A percentile compares a stretch with the other conserved stretches of the same genome.
Evolutionary conservation across 208 protist species (phyloP).

Genomic region (Leishmania lainsoni): DNA sequence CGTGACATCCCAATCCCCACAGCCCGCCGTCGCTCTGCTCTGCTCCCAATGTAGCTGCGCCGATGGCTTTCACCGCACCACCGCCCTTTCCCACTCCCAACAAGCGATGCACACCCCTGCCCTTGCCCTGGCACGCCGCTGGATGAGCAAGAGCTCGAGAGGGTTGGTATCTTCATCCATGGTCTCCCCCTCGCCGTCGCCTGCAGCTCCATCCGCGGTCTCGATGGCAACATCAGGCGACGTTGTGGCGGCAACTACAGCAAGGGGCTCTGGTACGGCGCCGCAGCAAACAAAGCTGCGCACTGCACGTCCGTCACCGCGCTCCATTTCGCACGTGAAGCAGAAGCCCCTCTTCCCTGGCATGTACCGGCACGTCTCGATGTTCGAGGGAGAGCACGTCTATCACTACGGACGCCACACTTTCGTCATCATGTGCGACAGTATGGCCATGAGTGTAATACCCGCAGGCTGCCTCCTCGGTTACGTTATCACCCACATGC

Average conservation of each 20-base stretch:
- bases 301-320: conserved; percentile 18
- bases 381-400: conserved; percentile 77
- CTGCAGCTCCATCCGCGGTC: not conserved
- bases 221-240: not conserved
- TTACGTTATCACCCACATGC: conserved; percentile 41
- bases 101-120: not conserved
- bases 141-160: not conserved
- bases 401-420: conserved; percentile 81
- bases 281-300: conserved; percentile 12
- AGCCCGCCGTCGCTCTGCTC: not conserved
- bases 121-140: not conserved
- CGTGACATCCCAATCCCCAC: not conserved
- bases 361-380: conserved; percentile 45
- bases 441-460: conserved; percentile 47
- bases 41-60: not conserved
- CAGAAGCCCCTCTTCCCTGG: conserved; percentile 72
- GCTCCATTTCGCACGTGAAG: conserved; percentile 56
- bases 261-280: not conserved
- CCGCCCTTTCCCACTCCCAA: not conserved
- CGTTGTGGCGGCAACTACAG: not conserved
- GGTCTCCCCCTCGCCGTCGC: not conserved
- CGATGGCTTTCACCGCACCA: not conserved
- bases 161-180: not conserved
- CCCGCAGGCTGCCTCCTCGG: conserved; percentile 60
- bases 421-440: conserved; percentile 64